Evolutionary conservation across 495 filamentous ascomycete species (phyloP), one percentile per base, ranked within the genome.

Genomic region (Penicillium angulare): DNA sequence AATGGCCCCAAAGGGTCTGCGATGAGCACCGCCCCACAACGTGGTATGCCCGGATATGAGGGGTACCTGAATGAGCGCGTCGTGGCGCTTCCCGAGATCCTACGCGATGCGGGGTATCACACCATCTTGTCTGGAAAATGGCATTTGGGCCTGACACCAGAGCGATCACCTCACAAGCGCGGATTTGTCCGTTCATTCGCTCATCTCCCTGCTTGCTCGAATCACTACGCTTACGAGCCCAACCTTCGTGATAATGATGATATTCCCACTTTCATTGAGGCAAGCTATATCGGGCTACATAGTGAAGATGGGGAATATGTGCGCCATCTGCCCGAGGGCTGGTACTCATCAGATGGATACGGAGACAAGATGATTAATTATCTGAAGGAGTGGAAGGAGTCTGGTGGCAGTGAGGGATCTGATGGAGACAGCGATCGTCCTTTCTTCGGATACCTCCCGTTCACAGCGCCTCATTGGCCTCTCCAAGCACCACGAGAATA

Each of bases 121-220:
- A 86, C 84, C 10, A 39, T 85, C 9, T 82, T 85, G 77, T 72
- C 77, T 4, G 83, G 82, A 1, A 85, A 86, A 60, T 85, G 81
- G 80, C 69, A 72, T 60, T 52, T 73, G 16, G 73, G 73, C 1
- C 57, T 77, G n/a, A 77, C 71, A 1, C 73, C 73, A 7, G 73
- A 74, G 42, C 63, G 69, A 3, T 66, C 71, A 1, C 72, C 73
- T 10, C 61, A 59, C 35, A 66, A 68, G 27, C 67, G 73, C 7
- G 73, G 73, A n/a, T 77, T 77, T 42, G 67, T 67, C 23, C 68
- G 72, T 5, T 73, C 68, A 5, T 75, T 81, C 13, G 75, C 79
- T 8, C 75, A 78, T 56, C 55, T 82, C n/a, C 79, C 79, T 0
- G 79, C 77, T 6, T 79, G 77, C 52, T 76, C 72, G 23, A 86